phyloP scores from a whole-genome alignment of 805 yeast genomes.

The Priceomyces haplophilus region DNA sequence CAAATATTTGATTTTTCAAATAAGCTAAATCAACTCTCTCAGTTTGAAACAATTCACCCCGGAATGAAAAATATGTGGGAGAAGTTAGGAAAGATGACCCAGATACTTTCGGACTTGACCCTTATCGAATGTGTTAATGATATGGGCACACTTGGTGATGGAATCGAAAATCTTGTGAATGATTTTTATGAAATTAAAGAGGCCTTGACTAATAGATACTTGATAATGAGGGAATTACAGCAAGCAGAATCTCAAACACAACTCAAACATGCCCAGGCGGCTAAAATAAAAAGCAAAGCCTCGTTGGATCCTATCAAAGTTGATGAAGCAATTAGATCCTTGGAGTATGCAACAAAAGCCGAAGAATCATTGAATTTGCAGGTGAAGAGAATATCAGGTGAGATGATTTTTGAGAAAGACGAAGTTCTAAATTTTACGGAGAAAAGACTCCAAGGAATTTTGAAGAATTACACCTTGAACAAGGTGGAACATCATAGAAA shows the following conservation, averaged over 20 bases:
- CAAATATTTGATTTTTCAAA: slow-evolving; percentile 48
- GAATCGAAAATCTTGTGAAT: slow-evolving; percentile 56
- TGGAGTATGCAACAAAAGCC: slow-evolving; percentile 72
- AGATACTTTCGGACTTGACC: slow-evolving; percentile 71
- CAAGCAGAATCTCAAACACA: slow-evolving; percentile 76
- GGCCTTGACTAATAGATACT: slow-evolving; percentile 86
- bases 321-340: slow-evolving; percentile 79
- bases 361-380: slow-evolving; percentile 78
- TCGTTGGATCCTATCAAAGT: slow-evolving; percentile 83
- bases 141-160: slow-evolving; percentile 75
- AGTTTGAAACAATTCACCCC: slow-evolving; percentile 48
- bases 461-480: slow-evolving; percentile 61
- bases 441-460: slow-evolving; percentile 45
- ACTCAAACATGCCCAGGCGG: slow-evolving; percentile 66
- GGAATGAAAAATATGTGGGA: slow-evolving; percentile 81
- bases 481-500: slow-evolving; percentile 86
- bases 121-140: slow-evolving; percentile 69
- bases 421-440: slow-evolving; percentile 62
- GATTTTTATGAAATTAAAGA: slow-evolving; percentile 90
- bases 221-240: slow-evolving; percentile 82
- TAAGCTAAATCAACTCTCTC: slow-evolving; percentile 38
- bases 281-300: slow-evolving; percentile 65
- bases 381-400: slow-evolving; percentile 78
- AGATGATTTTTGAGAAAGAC: slow-evolving; percentile 72
- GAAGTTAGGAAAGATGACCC: slow-evolving; percentile 65